These are phyloP conservation scores for Colletotrichum horii DNA, from an alignment of 2,329 filamentous ascomycete genomes.

Conservation along the genomic window DNA sequence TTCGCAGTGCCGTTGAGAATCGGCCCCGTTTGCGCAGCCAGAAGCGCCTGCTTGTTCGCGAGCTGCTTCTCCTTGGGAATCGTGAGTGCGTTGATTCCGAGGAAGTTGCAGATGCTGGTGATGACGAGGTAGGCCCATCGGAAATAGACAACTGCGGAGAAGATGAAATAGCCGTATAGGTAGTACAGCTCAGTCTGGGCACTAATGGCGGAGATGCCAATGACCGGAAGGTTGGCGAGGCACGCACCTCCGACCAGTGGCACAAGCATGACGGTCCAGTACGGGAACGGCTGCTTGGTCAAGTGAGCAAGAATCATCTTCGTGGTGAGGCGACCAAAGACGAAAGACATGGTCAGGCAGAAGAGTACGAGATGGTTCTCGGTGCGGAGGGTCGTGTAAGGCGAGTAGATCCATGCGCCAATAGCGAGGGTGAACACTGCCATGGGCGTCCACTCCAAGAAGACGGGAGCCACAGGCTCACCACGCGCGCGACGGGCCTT, in stretches of 20 bases:
- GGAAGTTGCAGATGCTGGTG: slow-evolving; percentile 86
- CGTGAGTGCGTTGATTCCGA: slow-evolving; percentile 94
- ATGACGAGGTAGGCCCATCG: slow-evolving; percentile 93
- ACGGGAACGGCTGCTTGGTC: slow-evolving; percentile 91
- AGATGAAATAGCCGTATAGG: slow-evolving; percentile 82
- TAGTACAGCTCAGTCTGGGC: slow-evolving; percentile 77
- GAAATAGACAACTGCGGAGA: slow-evolving; percentile 86
- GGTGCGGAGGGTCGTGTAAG: slow-evolving; percentile 78
- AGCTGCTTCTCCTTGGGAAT: slow-evolving; percentile 71
- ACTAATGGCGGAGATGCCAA: slow-evolving; percentile 73
- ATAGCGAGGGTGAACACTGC: slow-evolving; percentile 77
- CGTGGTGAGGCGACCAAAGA: slow-evolving; percentile 97
- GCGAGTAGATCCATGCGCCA: slow-evolving; percentile 86
- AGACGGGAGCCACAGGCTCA: slow-evolving; percentile 79
- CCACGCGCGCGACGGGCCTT: slow-evolving; percentile 74
- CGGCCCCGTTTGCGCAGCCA: slow-evolving; percentile 33
- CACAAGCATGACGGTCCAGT: slow-evolving; percentile 90
- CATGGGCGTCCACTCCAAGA: slow-evolving; percentile 95
- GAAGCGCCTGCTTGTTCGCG: slow-evolving; percentile 54
- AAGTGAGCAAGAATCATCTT: slow-evolving; percentile 98
- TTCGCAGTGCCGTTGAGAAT: slow-evolving; percentile 28
- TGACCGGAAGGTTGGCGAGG: slow-evolving; percentile 79
- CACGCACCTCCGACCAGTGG: slow-evolving; percentile 87
- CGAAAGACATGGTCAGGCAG: slow-evolving; percentile 93
- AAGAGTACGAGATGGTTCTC: slow-evolving; percentile 92